phyloP scores from a whole-genome alignment of 169 alveolate species.

The Toxoplasma gondii region DNA sequence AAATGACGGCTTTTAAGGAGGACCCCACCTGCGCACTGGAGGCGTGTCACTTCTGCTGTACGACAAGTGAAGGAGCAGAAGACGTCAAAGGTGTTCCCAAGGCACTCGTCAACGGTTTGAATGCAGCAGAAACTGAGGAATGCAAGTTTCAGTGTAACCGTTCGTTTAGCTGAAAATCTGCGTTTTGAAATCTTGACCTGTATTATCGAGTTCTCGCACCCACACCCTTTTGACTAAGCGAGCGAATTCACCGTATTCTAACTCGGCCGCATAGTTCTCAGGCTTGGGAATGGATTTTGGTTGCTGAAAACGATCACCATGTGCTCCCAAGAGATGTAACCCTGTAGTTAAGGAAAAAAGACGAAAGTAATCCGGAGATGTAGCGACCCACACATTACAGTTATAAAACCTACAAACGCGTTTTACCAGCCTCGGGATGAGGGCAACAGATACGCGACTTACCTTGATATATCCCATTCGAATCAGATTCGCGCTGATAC shows the following conservation, averaged over 20 bases:
- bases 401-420: too few species aligned
- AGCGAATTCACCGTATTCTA: background rate
- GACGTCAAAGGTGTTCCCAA: background rate
- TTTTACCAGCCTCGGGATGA: too few species aligned
- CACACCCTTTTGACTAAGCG: background rate
- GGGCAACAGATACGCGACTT: background rate
- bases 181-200: background rate
- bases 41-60: constrained; percentile 55
- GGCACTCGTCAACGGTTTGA: background rate
- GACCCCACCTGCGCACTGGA: constrained; percentile 32
- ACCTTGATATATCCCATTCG: constrained; percentile 81
- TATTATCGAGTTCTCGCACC: background rate
- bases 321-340: constrained; percentile 87
- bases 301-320: constrained; percentile 82
- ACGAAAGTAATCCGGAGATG: background rate
- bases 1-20: background rate
- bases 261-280: constrained; percentile 39
- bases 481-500: constrained; percentile 85
- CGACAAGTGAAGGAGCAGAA: constrained; percentile 46
- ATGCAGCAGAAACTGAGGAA: background rate
- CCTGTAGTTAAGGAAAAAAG: constrained; percentile 55
- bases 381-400: too few species aligned
- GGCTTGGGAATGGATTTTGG: constrained; percentile 82
- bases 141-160: constrained; percentile 40
- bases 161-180: background rate